Base-by-base conservation (phyloP, 192 early-diverging fungal species). In the Backusella westeae region DNA sequence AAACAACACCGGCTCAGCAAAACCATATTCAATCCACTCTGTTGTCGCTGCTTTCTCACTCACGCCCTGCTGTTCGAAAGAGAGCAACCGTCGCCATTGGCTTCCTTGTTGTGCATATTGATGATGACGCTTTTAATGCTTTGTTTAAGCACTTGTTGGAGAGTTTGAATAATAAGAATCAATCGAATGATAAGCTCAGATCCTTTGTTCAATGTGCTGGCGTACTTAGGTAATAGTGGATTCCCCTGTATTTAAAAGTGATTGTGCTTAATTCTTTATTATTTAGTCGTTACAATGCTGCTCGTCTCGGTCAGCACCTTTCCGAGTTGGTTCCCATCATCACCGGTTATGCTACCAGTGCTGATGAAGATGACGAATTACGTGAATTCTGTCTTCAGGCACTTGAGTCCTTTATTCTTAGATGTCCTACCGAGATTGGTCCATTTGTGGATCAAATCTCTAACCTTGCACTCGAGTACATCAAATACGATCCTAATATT, bases 401-500 rank as follows among this genome's bases (percentile, higher is more conserved):
- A 14, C 72, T 96, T 21, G 95, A 96, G 70, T 86, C 93, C 0
- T 92, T 95, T 74, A 85, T 93, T 0, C 75, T 95, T 34, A 85
- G 93, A 6, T 96, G 93, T 80, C 94, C 95, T 6, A 88, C 88
- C 3, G 92, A 93, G 72, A 91, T 95, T 69, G 85, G 85, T 1
- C 85, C 88, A 4, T 87, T 90, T 67, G 86, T 94, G 36, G 76
- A 83, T 29, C 75, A 78, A 6, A 90, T 96, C 65, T 87, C 92
- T 35, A 71, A 71, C 6, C 82, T 94, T 52, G 81, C 87, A 12
- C 67, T 95, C 17, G 85, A 86, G 68, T 93, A 90, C 76, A 78
- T 95, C 21, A 90, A 91, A 78, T 90, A 97, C 71, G 96, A 97
- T 75, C 95, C 95, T 7, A 97, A 97, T 85, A 93, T 94, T 80